Conservation (phyloP, 352 stramenopile genomes). For the Pythium plurisporium region DNA sequence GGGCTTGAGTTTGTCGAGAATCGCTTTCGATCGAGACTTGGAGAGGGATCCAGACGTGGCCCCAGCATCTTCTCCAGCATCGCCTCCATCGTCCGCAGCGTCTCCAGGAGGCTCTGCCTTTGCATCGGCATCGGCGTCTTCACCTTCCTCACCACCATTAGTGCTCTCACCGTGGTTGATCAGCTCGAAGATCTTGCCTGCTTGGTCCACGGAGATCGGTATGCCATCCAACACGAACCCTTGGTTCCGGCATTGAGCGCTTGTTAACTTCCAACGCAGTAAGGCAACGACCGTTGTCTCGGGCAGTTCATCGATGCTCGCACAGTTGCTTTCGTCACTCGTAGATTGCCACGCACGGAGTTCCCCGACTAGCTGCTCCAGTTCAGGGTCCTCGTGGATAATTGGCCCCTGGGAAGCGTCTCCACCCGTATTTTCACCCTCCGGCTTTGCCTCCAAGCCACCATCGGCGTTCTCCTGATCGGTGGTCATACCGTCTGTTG, state of each 20-base stretch:
- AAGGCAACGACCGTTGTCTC: slow-evolving; percentile 37
- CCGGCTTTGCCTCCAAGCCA: slow-evolving; percentile 2
- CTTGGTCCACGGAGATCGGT: slow-evolving; percentile 42
- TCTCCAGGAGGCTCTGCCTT: slow-evolving; percentile 15
- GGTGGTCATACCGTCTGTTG: neutral
- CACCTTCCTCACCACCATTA: slow-evolving; percentile 13
- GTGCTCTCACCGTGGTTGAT: slow-evolving; percentile 10
- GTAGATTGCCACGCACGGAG: slow-evolving; percentile 30
- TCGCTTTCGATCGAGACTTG: slow-evolving; percentile 34
- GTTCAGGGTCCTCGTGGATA: slow-evolving; percentile 20
- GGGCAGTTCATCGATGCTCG: slow-evolving; percentile 27
- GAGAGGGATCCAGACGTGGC: slow-evolving; percentile 12
- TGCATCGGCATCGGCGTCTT: slow-evolving; percentile 23
- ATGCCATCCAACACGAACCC: slow-evolving; percentile 79
- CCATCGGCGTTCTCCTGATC: slow-evolving; percentile 11
- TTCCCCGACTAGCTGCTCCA: slow-evolving; percentile 38
- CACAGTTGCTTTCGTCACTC: slow-evolving; percentile 9
- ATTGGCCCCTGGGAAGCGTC: slow-evolving; percentile 13
- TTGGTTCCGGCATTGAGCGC: slow-evolving; percentile 63
- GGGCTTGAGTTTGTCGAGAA: slow-evolving; percentile 42
- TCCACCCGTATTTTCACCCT: slow-evolving; percentile 13
- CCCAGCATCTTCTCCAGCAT: slow-evolving; percentile 10
- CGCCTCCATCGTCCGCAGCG: slow-evolving; percentile 14
- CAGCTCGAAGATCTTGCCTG: slow-evolving; percentile 40
- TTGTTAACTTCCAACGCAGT: slow-evolving; percentile 65